A percentile compares a stretch with the other conserved stretches of the same genome.
phyloP scores from a whole-genome alignment of 2,329 filamentous ascomycete species.

The Claviceps pazoutovae region DNA sequence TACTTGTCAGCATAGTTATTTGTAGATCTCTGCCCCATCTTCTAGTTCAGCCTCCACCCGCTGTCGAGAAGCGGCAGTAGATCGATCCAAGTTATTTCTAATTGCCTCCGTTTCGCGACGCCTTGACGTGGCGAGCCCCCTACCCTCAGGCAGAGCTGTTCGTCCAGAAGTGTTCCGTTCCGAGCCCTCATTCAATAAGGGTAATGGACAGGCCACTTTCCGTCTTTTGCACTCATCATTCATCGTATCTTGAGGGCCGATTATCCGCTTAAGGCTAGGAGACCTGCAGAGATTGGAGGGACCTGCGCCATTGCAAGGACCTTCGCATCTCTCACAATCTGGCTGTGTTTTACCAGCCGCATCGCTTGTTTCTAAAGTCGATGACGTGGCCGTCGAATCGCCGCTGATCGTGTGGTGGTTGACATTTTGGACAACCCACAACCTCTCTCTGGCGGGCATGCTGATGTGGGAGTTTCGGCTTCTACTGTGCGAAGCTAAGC shows the following conservation, averaged over 20 bases:
- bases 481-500: not conserved
- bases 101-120: not conserved
- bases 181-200: not conserved
- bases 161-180: not conserved
- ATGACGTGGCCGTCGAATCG: not conserved
- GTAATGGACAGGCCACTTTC: not conserved
- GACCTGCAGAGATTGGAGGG: not conserved
- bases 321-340: not conserved
- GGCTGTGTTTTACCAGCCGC: not conserved
- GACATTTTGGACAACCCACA: not conserved
- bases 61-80: not conserved
- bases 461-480: not conserved
- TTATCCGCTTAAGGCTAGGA: not conserved
- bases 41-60: not conserved
- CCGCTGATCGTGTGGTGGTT: not conserved
- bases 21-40: too few species aligned
- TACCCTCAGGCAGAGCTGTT: not conserved
- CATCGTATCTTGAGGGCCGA: not conserved
- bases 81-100: not conserved
- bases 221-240: not conserved
- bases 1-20: too few species aligned
- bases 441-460: not conserved
- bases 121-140: not conserved
- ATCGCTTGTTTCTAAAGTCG: not conserved
- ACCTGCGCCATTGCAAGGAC: not conserved